Evolutionary conservation across 2,329 filamentous ascomycete species (phyloP).

Genomic region (Phyllachora maydis): DNA sequence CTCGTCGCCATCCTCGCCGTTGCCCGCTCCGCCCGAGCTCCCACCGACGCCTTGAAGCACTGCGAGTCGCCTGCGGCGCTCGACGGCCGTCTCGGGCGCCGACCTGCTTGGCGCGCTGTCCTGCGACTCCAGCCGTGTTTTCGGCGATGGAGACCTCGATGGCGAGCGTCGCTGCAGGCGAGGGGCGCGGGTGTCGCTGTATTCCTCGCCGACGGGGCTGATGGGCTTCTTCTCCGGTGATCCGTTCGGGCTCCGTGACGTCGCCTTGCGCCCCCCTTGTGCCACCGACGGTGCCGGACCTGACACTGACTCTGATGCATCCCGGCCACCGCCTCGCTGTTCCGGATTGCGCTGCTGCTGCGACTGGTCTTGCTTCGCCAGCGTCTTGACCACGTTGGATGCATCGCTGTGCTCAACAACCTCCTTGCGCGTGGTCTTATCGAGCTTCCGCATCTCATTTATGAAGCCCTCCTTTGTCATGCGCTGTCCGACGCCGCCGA

Average conservation of each 20-base stretch:
- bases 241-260: too few relatives aligned
- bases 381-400: constrained; percentile 23
- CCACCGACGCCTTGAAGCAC: constrained; percentile 22
- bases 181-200: neutral
- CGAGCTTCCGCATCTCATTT: constrained; percentile 49
- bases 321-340: neutral
- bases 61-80: constrained; percentile 43
- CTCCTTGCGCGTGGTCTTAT: constrained; percentile 38
- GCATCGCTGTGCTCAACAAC: constrained; percentile 29
- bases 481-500: constrained; percentile 48
- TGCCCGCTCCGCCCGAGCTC: too few relatives aligned
- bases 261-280: too few relatives aligned
- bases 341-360: constrained; percentile 2
- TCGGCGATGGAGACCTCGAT: constrained; percentile 3
- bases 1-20: constrained; percentile 18
- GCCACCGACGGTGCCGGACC: too few relatives aligned
- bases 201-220: neutral
- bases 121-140: too few relatives aligned
- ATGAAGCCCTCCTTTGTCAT: constrained; percentile 73
- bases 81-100: constrained; percentile 45
- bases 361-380: constrained; percentile 19
- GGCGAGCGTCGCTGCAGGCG: constrained; percentile 1
- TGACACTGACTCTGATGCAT: too few relatives aligned
- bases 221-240: neutral
- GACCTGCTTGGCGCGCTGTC: constrained; percentile 13